These are phyloP conservation scores for Oldenlandia corymbosa DNA, from an alignment of 257 asterid species.

Conservation along the genomic window DNA sequence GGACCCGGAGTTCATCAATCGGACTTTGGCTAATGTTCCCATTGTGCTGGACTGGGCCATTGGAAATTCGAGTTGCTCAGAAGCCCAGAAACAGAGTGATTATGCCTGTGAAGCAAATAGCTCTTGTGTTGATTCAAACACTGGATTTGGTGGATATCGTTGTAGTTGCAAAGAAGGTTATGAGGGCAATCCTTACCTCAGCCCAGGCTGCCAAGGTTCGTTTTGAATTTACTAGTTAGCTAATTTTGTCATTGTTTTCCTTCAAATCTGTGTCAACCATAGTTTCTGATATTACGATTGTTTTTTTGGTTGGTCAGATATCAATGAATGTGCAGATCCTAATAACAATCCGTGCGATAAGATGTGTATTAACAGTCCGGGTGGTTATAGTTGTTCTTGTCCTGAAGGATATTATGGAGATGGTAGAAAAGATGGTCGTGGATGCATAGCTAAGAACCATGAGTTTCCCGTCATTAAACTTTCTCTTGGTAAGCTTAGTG, in stretches of 20 bases:
- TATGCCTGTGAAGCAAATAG: conserved; percentile 47
- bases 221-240: neutral
- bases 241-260: too few relatives aligned
- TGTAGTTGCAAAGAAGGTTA: conserved; percentile 51
- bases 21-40: conserved; percentile 31
- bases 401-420: conserved; percentile 49
- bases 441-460: conserved; percentile 38
- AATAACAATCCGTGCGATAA: conserved; percentile 29
- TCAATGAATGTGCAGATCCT: conserved; percentile 37
- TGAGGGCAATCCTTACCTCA: conserved; percentile 68
- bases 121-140: conserved; percentile 42
- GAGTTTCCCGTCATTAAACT: conserved; percentile 44
- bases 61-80: conserved; percentile 46
- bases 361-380: conserved; percentile 32
- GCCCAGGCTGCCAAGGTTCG: conserved; percentile 65
- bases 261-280: too few relatives aligned
- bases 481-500: conserved; percentile 28
- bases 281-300: neutral
- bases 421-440: conserved; percentile 40
- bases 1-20: conserved; percentile 36
- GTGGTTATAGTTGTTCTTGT: conserved; percentile 56
- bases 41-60: conserved; percentile 66
- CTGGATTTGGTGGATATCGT: conserved; percentile 48
- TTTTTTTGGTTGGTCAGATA: conserved; percentile 20
- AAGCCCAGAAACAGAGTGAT: conserved; percentile 13